Base-by-base conservation (phyloP, 768 basidiomycete genomes). In the Lactarius sp. region DNA sequence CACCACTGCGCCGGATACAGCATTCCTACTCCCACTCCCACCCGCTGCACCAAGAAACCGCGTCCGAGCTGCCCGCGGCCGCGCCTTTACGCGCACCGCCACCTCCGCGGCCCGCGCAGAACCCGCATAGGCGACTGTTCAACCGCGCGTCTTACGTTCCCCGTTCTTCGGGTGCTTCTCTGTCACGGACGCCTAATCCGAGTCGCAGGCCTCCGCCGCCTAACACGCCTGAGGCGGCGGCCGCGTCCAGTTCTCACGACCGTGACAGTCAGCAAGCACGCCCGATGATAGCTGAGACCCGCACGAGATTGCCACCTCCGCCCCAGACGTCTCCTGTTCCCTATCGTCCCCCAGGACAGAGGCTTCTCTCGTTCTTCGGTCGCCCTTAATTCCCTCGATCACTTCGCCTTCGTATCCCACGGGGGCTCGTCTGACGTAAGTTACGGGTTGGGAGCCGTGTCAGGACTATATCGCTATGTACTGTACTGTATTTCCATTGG, bases 221-320 rank as follows among this genome's bases (percentile, higher is more conserved):
- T 14, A 44, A 44, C 7, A 18, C 42, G 16, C 16, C 14, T 18
- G 36, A 10, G 10, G 42, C 7, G 16, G 16, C 42, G 18, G 2
- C 39, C 10, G 31, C 9, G n/a, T 55, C 49, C 14, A 12, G 22
- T 9, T 20, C 13, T 51, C 4, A 27, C 4, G 27, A 22, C 13
- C 34, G 34, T 8, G 27, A 33, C 13, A 42, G 34, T 31, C 41
- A 13, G 9, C 47, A n/a, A 34, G 16, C 39, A 0, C 37, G 47
- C 10, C 16, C 2, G 39, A 51, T 51, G 39, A 64, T 64, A 59
- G 52, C 53, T 7, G 63, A 64, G 58, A 64, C 58, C 10, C 63
- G 58, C 20, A 51, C 63, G 39, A 49, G 63, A 36, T 60, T 64
- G 47, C 58, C 63, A 13, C 63, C 63, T 9, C 49, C 58, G 20